Conservation (phyloP, 345 rosid genomes). For the Linum lewisii region DNA sequence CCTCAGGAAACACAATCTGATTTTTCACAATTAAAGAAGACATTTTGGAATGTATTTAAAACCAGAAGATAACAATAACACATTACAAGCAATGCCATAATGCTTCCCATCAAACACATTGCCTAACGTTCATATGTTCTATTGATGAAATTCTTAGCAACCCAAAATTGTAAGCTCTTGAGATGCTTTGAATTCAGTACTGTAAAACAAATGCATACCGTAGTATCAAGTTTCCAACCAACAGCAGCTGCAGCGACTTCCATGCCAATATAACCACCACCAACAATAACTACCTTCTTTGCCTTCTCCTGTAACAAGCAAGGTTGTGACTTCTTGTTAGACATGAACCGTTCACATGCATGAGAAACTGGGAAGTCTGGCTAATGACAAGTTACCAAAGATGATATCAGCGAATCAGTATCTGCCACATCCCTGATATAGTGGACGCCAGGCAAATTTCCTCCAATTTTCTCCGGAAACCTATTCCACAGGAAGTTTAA, state of each 20-base stretch:
- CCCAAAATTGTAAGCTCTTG: not conserved
- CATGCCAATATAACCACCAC: conserved; percentile 99
- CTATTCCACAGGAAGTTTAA: conserved; percentile 25
- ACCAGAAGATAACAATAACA: not conserved
- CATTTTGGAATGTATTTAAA: not conserved
- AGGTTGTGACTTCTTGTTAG: conserved; percentile 1
- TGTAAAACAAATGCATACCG: conserved; percentile 29
- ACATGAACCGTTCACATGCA: conserved; percentile 2
- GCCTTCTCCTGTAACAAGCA: conserved; percentile 52
- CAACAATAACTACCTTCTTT: conserved; percentile 68
- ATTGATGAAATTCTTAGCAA: too few relatives aligned
- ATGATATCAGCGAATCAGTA: conserved; percentile 71
- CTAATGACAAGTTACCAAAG: conserved; percentile 45
- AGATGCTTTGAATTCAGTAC: not conserved
- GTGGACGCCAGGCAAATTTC: conserved; percentile 83
- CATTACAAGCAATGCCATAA: too few relatives aligned
- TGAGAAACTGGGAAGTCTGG: too few relatives aligned
- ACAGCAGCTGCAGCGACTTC: conserved; percentile 97
- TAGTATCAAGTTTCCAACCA: conserved; percentile 89
- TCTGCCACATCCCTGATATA: conserved; percentile 88
- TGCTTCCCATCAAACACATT: too few relatives aligned
- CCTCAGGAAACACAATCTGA: conserved; percentile 76
- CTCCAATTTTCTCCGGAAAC: conserved; percentile 90
- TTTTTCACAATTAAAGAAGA: conserved; percentile 13
- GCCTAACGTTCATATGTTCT: not conserved